phyloP scores from a whole-genome alignment of 495 filamentous ascomycete species.

The Pseudevernia furfuracea region DNA sequence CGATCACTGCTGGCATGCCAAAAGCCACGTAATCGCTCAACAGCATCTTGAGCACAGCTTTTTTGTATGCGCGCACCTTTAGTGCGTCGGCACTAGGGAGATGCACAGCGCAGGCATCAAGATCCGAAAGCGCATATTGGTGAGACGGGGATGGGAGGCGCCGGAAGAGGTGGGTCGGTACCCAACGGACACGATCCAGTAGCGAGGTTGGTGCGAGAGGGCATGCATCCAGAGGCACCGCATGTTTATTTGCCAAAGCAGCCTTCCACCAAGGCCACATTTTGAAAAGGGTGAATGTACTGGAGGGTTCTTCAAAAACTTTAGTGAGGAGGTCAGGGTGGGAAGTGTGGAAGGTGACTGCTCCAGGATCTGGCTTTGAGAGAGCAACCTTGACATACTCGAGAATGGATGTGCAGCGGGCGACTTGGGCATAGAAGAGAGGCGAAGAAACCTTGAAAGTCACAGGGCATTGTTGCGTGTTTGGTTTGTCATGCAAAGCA shows the following conservation, averaged over 20 bases:
- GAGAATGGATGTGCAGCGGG: constrained; percentile 43
- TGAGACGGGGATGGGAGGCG: background rate
- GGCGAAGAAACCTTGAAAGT: constrained; percentile 50
- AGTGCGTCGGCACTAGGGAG: background rate
- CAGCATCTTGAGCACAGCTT: constrained; percentile 20
- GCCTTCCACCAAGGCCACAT: background rate
- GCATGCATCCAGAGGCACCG: background rate
- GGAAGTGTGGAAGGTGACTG: constrained; percentile 45
- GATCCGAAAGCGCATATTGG: constrained; percentile 12
- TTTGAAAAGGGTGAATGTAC: background rate
- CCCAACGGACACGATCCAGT: background rate
- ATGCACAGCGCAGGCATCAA: constrained; percentile 21
- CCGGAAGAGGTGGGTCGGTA: constrained; percentile 4
- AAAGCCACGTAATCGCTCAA: constrained; percentile 26
- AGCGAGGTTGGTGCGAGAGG: background rate
- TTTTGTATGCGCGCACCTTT: constrained; percentile 20
- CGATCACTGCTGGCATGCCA: constrained; percentile 23
- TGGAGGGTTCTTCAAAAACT: constrained; percentile 24
- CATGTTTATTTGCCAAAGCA: background rate
- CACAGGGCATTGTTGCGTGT: constrained; percentile 26
- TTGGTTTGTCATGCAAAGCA: constrained; percentile 13
- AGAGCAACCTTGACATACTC: constrained; percentile 46
- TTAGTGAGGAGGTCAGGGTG: constrained; percentile 37
- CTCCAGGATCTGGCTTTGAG: constrained; percentile 30
- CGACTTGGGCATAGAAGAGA: constrained; percentile 52